Evolutionary conservation across 192 early-diverging fungal genomes (phyloP).

Genomic region (Rhizophagus sp.): DNA sequence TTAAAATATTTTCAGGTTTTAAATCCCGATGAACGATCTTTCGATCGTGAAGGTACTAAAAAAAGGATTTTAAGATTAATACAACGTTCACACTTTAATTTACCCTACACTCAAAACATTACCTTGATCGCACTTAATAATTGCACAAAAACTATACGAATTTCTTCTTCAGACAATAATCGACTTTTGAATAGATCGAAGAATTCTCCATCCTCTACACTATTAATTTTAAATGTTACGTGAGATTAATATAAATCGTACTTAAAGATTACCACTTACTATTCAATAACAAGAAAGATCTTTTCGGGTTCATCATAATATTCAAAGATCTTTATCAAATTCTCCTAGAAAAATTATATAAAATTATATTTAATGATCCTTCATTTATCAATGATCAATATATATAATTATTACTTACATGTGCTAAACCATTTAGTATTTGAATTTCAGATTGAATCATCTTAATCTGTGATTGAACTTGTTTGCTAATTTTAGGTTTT

Average conservation of each 20-base stretch:
- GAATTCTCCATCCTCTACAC: conserved; percentile 85
- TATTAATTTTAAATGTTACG: conserved; percentile 22
- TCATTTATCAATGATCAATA: not conserved
- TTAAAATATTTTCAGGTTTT: conserved; percentile 79
- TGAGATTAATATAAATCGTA: too few species aligned
- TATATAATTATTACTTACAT: not conserved
- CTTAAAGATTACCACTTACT: not conserved
- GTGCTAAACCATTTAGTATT: not conserved
- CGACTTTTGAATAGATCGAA: conserved; percentile 87
- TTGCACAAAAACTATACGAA: conserved; percentile 77
- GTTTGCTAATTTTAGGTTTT: not conserved
- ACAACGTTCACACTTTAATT: not conserved
- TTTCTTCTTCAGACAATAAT: conserved; percentile 73
- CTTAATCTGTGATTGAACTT: not conserved
- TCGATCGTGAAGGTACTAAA: conserved; percentile 77
- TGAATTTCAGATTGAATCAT: not conserved
- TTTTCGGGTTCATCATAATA: not conserved
- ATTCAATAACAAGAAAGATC: conserved; percentile 13
- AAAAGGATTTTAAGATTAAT: not conserved
- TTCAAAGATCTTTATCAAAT: not conserved
- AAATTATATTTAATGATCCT: not conserved
- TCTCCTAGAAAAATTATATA: not conserved
- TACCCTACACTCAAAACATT: not conserved
- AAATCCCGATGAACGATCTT: conserved; percentile 95
- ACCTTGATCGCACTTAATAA: conserved; percentile 72